Percentiles rank a stretch among this genome's conserved stretches.
Evolutionary conservation across 169 alveolate species (phyloP).

Genomic region (Cryptosporidium ubiquitum): DNA sequence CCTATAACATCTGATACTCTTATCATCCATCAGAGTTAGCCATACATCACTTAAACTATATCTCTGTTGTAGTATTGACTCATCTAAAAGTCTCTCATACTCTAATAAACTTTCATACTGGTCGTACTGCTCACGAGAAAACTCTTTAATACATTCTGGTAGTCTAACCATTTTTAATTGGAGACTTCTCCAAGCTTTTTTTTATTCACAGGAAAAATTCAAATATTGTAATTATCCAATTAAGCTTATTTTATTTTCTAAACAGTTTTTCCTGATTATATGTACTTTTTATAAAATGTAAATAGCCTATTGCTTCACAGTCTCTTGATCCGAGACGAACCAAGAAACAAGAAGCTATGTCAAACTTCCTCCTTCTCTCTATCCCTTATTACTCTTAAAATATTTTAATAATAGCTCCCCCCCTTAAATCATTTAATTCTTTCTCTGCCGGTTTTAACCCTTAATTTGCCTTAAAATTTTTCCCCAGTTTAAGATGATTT

Average conservation of each 20-base stretch:
- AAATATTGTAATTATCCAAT: not conserved
- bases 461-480: not conserved
- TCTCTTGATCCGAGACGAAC: not conserved
- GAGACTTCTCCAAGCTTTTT: not conserved
- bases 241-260: not conserved
- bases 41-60: slow-evolving; percentile 71
- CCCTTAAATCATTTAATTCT: not conserved
- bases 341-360: not conserved
- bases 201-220: not conserved
- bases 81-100: slow-evolving; percentile 62
- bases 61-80: slow-evolving; percentile 63
- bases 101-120: slow-evolving; percentile 57
- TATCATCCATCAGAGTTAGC: slow-evolving; percentile 69
- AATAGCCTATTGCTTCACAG: not conserved
- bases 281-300: too few relatives aligned
- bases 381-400: not conserved
- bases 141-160: slow-evolving; percentile 61
- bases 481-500: not conserved
- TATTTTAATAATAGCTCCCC: not conserved
- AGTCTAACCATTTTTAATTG: slow-evolving; percentile 21
- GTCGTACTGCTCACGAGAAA: slow-evolving; percentile 30
- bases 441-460: not conserved
- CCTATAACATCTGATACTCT: slow-evolving; percentile 69
- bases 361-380: not conserved
- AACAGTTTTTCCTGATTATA: too few relatives aligned